Evolutionary conservation across 768 basidiomycete species (phyloP).

Genomic region (Leucosporidium scottii): DNA sequence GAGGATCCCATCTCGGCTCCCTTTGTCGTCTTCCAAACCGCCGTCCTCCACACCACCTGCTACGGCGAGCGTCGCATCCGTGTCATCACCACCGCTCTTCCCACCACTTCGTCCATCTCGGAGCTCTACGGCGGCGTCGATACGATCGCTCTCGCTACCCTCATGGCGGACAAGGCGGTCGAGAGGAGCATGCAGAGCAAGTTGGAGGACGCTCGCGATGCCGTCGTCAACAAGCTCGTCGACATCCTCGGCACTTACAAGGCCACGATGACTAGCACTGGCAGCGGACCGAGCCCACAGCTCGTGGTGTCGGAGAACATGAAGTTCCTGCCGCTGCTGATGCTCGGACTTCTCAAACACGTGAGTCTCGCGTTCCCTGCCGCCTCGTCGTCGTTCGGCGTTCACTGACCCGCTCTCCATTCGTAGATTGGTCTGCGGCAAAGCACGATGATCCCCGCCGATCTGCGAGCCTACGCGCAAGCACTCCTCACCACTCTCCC

Average conservation of each 20-base stretch:
- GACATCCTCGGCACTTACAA: conserved; percentile 85
- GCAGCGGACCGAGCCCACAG: conserved; percentile 87
- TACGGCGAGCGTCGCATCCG: conserved; percentile 87
- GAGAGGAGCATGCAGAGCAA: conserved; percentile 78
- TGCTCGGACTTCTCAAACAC: conserved; percentile 88
- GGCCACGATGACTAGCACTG: conserved; percentile 89
- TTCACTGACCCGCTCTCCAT: background rate
- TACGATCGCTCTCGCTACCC: conserved; percentile 73
- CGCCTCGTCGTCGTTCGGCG: background rate
- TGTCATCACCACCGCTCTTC: conserved; percentile 78
- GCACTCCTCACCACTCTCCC: conserved; percentile 83
- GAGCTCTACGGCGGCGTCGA: conserved; percentile 87
- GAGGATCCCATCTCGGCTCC: conserved; percentile 87
- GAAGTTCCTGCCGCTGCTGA: conserved; percentile 84
- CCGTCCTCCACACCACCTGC: conserved; percentile 87
- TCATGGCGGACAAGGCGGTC: conserved; percentile 85
- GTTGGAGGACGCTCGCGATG: conserved; percentile 80
- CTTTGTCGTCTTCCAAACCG: conserved; percentile 90
- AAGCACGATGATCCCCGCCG: conserved; percentile 93
- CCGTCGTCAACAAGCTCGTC: conserved; percentile 71
- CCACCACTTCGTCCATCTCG: conserved; percentile 77
- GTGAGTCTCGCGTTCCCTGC: conserved; percentile 47
- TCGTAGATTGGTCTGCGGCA: conserved; percentile 81
- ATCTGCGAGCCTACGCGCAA: conserved; percentile 92
- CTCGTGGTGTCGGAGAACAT: conserved; percentile 86